Evolutionary conservation across 2,329 filamentous ascomycete genomes (phyloP).

Genomic region (Volutella citrinella): DNA sequence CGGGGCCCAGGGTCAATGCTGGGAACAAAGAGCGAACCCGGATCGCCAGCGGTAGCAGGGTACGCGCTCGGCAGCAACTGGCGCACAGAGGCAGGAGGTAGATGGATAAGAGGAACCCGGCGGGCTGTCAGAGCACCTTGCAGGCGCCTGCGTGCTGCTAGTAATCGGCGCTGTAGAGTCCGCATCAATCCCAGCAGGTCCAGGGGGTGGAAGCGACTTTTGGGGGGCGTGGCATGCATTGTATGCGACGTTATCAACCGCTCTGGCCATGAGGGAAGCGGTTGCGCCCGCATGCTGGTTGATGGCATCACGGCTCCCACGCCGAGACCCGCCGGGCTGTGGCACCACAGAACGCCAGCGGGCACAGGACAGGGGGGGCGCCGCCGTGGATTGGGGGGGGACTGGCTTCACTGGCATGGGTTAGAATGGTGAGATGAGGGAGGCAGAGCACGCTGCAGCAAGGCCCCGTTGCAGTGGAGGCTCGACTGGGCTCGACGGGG

Average conservation of each 20-base stretch:
- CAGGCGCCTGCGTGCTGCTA: too few relatives aligned
- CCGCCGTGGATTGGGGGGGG: too few relatives aligned
- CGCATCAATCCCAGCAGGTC: too few relatives aligned
- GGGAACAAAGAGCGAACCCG: slow-evolving; percentile 21
- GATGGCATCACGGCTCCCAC: slow-evolving; percentile 30
- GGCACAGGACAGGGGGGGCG: too few relatives aligned
- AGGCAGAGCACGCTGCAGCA: too few relatives aligned
- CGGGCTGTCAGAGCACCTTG: not conserved
- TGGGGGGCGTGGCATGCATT: too few relatives aligned
- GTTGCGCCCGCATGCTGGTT: slow-evolving; percentile 26
- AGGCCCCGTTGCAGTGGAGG: too few relatives aligned
- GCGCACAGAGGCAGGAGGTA: slow-evolving; percentile 4
- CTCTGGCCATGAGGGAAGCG: slow-evolving; percentile 22
- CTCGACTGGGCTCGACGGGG: too few relatives aligned
- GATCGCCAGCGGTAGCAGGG: slow-evolving; percentile 18
- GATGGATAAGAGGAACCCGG: slow-evolving; percentile 2
- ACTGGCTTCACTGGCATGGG: too few relatives aligned
- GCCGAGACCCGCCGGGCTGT: slow-evolving; percentile 25
- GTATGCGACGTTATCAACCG: slow-evolving; percentile 26
- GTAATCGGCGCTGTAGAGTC: too few relatives aligned
- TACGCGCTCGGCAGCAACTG: slow-evolving; percentile 12
- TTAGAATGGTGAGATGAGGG: too few relatives aligned
- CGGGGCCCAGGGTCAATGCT: slow-evolving; percentile 24
- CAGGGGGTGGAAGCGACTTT: too few relatives aligned
- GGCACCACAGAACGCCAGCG: slow-evolving; percentile 21